Evolutionary conservation across 2,329 filamentous ascomycete genomes (phyloP), one percentile per base, ranked within the genome.

Genomic region (Neonectria faginata): DNA sequence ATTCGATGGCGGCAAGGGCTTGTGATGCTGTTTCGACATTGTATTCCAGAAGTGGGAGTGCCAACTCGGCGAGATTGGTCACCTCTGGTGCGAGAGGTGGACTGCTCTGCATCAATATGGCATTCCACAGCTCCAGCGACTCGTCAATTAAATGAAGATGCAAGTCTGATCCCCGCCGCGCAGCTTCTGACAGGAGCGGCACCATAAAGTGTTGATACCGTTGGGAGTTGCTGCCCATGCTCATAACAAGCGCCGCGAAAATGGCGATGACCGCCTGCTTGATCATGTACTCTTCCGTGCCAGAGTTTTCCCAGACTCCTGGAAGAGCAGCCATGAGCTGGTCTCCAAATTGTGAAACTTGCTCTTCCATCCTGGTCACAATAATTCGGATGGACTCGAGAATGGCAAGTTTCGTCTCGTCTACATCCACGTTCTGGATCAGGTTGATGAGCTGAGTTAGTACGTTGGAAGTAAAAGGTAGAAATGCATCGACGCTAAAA

Each of bases 181-280:
- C 89, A 2, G 94, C 93, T 73, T 92, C 91, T 50, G 89, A 85
- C 45, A 99, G 91, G 55, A 98, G 86, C 0, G 95, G 94, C 18
- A 97, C 81, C 70, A 97, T 92, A 57, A 94, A 84, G 16, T 85
- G 79, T 68, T 97, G 93, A 71, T 97, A 97, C 18, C 89, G 86
- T 66, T 90, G 86, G 5, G 93, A 96, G 10, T 91, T 87, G 12
- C 87, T 85, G 64, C 91, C 93, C 88, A 98, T 92, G 2, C 94
- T 92, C 75, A 89, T 89, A n/a, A 97, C 92, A 14, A 99, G 84
- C 2, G 93, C 91, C 2, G 92, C 86, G 56, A 98, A 88, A 42
- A 98, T 91, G 2, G 92, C 92, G 62, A 98, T 86, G 57, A 98
- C 94, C 1, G 93, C 90, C 79, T 97, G 94, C 79, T 98, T 98